phyloP scores from a whole-genome alignment of 331 rosid species.

The Phaseolus coccineus region DNA sequence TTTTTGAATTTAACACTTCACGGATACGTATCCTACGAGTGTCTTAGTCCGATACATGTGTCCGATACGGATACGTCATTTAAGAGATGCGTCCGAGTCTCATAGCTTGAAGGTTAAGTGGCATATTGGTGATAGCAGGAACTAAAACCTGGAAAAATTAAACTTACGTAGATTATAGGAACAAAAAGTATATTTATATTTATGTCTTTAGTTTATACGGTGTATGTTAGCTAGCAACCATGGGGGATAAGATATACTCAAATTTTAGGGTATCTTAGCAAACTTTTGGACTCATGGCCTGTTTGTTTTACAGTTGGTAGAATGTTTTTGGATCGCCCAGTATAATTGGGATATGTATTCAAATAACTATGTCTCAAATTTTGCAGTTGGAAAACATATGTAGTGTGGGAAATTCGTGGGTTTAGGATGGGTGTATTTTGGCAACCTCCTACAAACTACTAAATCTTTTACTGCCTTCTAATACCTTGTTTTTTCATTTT shows the following conservation, averaged over 20 bases:
- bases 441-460: background rate
- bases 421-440: background rate
- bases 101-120: background rate
- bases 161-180: background rate
- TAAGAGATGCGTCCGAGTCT: no score
- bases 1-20: no score
- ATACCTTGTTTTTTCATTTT: background rate
- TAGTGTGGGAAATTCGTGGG: background rate
- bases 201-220: background rate
- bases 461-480: background rate
- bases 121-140: background rate
- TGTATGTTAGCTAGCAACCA: background rate
- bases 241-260: background rate
- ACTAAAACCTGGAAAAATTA: background rate
- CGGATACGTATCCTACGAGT: no score
- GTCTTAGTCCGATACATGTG: no score
- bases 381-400: background rate
- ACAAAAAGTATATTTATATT: background rate
- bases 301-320: conserved; percentile 10
- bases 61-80: no score
- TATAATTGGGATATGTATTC: background rate
- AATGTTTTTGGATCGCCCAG: background rate
- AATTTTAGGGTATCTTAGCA: background rate
- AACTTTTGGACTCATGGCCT: background rate
- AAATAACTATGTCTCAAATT: background rate